Conservation (phyloP, 2,329 filamentous ascomycete species). For the Penicillium brevicompactum region DNA sequence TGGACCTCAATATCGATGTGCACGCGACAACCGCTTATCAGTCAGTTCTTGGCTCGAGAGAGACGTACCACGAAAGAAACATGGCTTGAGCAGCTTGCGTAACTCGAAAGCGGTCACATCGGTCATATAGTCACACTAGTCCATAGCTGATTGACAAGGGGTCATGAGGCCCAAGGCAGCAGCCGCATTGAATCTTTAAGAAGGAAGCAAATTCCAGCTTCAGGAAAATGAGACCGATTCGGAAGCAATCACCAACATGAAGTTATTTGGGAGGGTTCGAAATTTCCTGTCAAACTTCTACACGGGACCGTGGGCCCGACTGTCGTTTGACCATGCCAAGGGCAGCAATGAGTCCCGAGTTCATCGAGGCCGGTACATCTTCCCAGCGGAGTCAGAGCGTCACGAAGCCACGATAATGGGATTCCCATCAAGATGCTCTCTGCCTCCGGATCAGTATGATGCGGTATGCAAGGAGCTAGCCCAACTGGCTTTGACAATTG, state of each 20-base stretch:
- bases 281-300: neutral
- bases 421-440: conserved; percentile 6
- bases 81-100: neutral
- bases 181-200: conserved; percentile 2
- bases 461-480: conserved; percentile 16
- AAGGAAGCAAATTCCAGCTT: neutral
- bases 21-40: neutral
- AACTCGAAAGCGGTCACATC: conserved; percentile 1
- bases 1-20: neutral
- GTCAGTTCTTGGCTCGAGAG: neutral
- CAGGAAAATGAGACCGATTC: neutral
- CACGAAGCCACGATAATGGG: conserved; percentile 14
- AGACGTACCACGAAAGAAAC: neutral
- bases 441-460: conserved; percentile 6
- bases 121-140: conserved; percentile 4
- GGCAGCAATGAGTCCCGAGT: neutral
- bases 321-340: neutral
- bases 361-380: conserved; percentile 6
- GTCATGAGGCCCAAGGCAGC: neutral
- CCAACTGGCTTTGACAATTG: conserved; percentile 18
- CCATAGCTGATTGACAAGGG: neutral
- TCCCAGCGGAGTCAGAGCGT: conserved; percentile 11
- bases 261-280: conserved; percentile 2
- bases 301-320: neutral
- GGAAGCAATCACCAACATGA: neutral